Evolutionary conservation across 2,329 filamentous ascomycete species (phyloP), one percentile per base, ranked within the genome.

Genomic region (Penicillium palitans): DNA sequence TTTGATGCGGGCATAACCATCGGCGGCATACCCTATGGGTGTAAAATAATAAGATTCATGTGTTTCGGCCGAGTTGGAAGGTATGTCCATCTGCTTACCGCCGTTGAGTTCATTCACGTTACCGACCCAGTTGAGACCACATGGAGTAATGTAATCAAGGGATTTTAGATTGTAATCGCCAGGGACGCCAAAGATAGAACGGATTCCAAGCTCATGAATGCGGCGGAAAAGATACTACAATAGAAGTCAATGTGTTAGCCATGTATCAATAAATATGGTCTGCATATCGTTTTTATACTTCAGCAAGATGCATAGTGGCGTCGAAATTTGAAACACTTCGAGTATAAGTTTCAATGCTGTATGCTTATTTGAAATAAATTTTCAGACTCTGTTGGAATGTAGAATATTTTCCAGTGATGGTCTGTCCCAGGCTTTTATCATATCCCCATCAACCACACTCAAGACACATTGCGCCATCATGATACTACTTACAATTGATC

Each of bases 1-100:
- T 61, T 86, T 87, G 62, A 89, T 81, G 60, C 88, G 82, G 55
- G 87, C 87, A 70, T 91, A 91, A 21, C 88, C 88, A 74, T 91
- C 88, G 27, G 88, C 87, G 31, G 88, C 88, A 69, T 91, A 91
- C 19, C 85, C 87, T 68, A 40, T 15, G 4, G 7, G 25, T 6
- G 13, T 27, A 33, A 6, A 7, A 4, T 13, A 27, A 24, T 48
- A 58, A 69, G 53, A 24, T 8, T 48, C 59, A 60, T 9, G 25
- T 17, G 6, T 19, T 10, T 2, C 25, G 15, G 21, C 10, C 21
- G 21, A 35, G n/a, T 10, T 10, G 8, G 24, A 33, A 39, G 6
- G n/a, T n/a, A 21, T 5, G 44, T 19, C 6, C 13, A 17, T 46
- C 19, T 17, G 50, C 61, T 25, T 65, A 80, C 79, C 78, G 54